phyloP scores from a whole-genome alignment of 345 rosid genomes.

The Brassica nigra region DNA sequence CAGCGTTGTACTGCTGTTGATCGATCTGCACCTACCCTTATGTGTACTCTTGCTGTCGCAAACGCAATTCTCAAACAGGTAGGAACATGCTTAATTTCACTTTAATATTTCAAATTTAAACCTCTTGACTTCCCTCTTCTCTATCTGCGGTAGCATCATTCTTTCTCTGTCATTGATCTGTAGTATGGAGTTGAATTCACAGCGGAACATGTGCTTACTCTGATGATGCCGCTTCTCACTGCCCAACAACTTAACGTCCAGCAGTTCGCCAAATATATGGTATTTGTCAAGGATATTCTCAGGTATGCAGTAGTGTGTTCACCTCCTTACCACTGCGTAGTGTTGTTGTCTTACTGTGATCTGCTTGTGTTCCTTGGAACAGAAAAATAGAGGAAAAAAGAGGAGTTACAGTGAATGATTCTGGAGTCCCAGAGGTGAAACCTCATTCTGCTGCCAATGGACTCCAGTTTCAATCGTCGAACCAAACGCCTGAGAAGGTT shows the following conservation, averaged over 20 bases:
- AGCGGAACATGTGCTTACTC: slow-evolving; percentile 85
- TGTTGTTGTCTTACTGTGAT: slow-evolving; percentile 11
- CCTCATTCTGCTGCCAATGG: slow-evolving; percentile 48
- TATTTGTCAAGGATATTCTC: slow-evolving; percentile 84
- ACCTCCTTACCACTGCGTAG: neutral
- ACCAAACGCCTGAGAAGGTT: slow-evolving; percentile 50
- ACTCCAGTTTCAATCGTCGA: slow-evolving; percentile 50
- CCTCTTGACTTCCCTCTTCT: neutral
- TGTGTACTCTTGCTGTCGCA: slow-evolving; percentile 95
- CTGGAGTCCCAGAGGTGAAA: slow-evolving; percentile 62
- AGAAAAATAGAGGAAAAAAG: slow-evolving; percentile 88
- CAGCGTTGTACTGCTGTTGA: slow-evolving; percentile 96
- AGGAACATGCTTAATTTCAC: slow-evolving; percentile 3
- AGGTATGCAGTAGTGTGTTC: slow-evolving; percentile 49
- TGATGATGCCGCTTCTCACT: slow-evolving; percentile 82
- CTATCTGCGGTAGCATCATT: slow-evolving; percentile 13
- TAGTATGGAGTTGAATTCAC: slow-evolving; percentile 92
- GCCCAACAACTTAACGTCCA: slow-evolving; percentile 91
- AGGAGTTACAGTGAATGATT: slow-evolving; percentile 70
- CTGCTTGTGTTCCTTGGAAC: slow-evolving; percentile 21
- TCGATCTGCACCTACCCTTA: slow-evolving; percentile 91
- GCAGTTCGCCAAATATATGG: slow-evolving; percentile 94
- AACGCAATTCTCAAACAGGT: slow-evolving; percentile 91
- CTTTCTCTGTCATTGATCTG: slow-evolving; percentile 28
- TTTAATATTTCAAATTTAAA: neutral